These are phyloP conservation scores for Caryopteris hybrid DNA, from an alignment of 305 asterid species.

Conservation along the genomic window DNA sequence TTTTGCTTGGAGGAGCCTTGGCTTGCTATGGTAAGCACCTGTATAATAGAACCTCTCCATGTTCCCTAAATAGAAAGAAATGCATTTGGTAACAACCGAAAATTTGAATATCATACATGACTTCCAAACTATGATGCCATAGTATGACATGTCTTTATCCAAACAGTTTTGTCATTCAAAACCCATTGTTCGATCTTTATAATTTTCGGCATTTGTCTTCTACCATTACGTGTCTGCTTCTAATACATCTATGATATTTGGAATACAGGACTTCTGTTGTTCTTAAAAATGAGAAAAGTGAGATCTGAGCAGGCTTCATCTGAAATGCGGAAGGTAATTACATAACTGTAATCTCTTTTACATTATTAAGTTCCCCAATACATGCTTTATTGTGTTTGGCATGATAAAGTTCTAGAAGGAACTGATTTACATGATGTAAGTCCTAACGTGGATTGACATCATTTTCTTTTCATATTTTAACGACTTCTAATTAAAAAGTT, in stretches of 20 bases:
- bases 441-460: neutral
- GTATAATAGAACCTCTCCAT: constrained; percentile 1
- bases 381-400: neutral
- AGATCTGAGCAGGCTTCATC: constrained; percentile 82
- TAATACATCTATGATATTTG: constrained; percentile 15
- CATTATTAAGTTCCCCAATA: neutral
- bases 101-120: neutral
- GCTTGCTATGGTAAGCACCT: constrained; percentile 78
- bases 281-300: constrained; percentile 91
- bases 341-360: neutral
- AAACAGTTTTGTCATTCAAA: neutral
- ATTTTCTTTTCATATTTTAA: too few relatives aligned
- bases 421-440: neutral
- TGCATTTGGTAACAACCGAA: neutral
- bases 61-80: neutral
- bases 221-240: neutral
- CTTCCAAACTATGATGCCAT: neutral
- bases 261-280: constrained; percentile 65
- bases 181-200: neutral
- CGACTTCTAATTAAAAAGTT: too few relatives aligned
- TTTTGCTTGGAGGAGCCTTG: constrained; percentile 83
- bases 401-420: neutral
- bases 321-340: constrained; percentile 84
- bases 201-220: too few relatives aligned
- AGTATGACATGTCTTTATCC: too few relatives aligned